A percentile compares a stretch with the other conserved stretches of the same genome.
These are phyloP conservation scores for Goffeauzyma gilvescens DNA, from an alignment of 768 basidiomycete species.

Conservation along the genomic window DNA sequence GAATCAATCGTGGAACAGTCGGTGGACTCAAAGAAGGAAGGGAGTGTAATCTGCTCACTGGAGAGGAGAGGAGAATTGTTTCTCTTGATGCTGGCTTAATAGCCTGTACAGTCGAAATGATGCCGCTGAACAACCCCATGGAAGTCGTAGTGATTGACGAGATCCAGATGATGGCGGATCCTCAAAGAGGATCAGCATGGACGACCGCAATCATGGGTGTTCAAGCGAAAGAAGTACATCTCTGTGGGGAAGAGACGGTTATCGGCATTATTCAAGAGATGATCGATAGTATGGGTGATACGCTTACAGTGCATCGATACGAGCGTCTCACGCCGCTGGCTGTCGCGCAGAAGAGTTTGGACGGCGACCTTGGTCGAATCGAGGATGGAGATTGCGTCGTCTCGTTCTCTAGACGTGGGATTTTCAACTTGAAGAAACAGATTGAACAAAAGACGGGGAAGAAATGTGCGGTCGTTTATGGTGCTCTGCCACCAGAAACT, in stretches of 20 bases:
- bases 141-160: constrained; percentile 91
- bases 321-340: constrained; percentile 68
- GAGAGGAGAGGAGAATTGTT: constrained; percentile 68
- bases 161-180: constrained; percentile 83
- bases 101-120: constrained; percentile 93
- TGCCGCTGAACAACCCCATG: constrained; percentile 32
- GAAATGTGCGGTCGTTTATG: constrained; percentile 81
- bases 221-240: constrained; percentile 62
- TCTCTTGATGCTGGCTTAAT: constrained; percentile 40
- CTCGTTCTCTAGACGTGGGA: constrained; percentile 54
- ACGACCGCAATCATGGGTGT: constrained; percentile 58
- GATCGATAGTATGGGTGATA: constrained; percentile 61
- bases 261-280: constrained; percentile 52
- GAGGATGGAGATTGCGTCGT: constrained; percentile 78
- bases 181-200: constrained; percentile 63
- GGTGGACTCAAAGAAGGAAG: constrained; percentile 45
- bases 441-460: constrained; percentile 56
- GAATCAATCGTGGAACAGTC: constrained; percentile 77
- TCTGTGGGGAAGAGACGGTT: constrained; percentile 88
- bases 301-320: constrained; percentile 60
- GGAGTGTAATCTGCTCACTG: constrained; percentile 70
- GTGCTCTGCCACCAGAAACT: constrained; percentile 74
- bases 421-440: constrained; percentile 55
- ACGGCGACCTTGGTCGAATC: constrained; percentile 44
- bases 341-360: constrained; percentile 47